These are phyloP conservation scores for Amanita jacksonii DNA, from an alignment of 768 basidiomycete genomes.

Conservation along the genomic window DNA sequence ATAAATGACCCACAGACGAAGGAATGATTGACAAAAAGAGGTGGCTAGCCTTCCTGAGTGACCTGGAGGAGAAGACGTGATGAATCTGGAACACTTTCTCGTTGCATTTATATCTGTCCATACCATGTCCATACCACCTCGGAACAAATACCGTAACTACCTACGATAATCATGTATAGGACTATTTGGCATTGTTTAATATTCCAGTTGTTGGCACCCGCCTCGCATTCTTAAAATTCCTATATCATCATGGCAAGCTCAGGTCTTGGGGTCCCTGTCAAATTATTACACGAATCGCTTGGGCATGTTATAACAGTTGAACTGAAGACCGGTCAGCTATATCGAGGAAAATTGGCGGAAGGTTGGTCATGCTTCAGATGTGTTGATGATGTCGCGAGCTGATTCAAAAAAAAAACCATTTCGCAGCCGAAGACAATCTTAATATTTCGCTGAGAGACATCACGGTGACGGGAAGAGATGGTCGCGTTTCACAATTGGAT, in stretches of 20 bases:
- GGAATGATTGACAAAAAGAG: conserved; percentile 92
- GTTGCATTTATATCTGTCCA: conserved; percentile 12
- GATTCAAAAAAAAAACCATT: conserved; percentile 6
- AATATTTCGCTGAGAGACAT: conserved; percentile 96
- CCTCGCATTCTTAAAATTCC: neutral
- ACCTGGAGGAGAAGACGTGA: conserved; percentile 52
- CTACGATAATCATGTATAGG: too few relatives aligned
- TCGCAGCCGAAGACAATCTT: conserved; percentile 90
- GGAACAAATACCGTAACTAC: too few relatives aligned
- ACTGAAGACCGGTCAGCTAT: conserved; percentile 94
- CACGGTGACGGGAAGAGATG: conserved; percentile 96
- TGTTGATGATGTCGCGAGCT: conserved; percentile 6
- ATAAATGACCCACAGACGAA: conserved; percentile 46
- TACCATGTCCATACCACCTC: too few relatives aligned
- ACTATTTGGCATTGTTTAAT: conserved; percentile 16
- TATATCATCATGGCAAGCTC: conserved; percentile 36
- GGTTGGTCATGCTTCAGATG: conserved; percentile 38
- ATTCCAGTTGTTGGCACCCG: neutral
- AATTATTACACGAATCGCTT: conserved; percentile 91
- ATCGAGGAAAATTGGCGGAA: conserved; percentile 95
- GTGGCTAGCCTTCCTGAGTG: conserved; percentile 82
- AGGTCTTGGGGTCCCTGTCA: conserved; percentile 90
- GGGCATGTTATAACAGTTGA: conserved; percentile 98
- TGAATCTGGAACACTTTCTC: conserved; percentile 10
- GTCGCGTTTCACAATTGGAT: conserved; percentile 96